Evolutionary conservation across 805 yeast genomes (phyloP).

Genomic region (Starmerella apicola): DNA sequence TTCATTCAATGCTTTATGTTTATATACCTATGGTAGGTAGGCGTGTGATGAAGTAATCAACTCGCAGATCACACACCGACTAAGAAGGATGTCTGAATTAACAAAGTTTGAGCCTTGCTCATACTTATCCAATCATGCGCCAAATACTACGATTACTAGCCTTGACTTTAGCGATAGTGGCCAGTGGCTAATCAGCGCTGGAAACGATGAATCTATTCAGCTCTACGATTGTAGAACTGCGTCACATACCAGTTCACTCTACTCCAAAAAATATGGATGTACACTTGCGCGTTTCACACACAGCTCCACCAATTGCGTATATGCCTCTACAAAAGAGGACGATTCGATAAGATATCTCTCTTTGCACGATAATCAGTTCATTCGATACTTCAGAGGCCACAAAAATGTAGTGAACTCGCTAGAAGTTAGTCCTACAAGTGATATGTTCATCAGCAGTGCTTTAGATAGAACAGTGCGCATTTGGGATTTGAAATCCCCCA

Average conservation of each 20-base stretch:
- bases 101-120: slow-evolving; percentile 9
- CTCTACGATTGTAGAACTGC: slow-evolving; percentile 68
- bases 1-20: too few species aligned
- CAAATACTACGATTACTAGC: slow-evolving; percentile 26
- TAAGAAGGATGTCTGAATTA: too few species aligned
- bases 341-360: slow-evolving; percentile 54
- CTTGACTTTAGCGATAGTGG: slow-evolving; percentile 75
- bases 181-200: slow-evolving; percentile 57
- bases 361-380: slow-evolving; percentile 61
- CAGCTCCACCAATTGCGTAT: slow-evolving; percentile 55
- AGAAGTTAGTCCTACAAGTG: slow-evolving; percentile 60
- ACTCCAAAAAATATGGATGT: slow-evolving; percentile 84
- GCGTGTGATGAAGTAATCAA: too few species aligned
- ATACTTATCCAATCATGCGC: slow-evolving; percentile 12
- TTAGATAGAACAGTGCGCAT: slow-evolving; percentile 67
- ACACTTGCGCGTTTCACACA: slow-evolving; percentile 78
- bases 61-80: too few species aligned
- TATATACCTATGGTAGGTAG: too few species aligned
- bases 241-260: slow-evolving; percentile 44
- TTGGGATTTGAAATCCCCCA: slow-evolving; percentile 72
- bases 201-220: slow-evolving; percentile 72
- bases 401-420: slow-evolving; percentile 59
- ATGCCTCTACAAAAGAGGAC: slow-evolving; percentile 69
- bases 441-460: slow-evolving; percentile 53
- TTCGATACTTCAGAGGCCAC: slow-evolving; percentile 84